Percentiles rank a stretch among this genome's conserved stretches.
phyloP scores from a whole-genome alignment of 1,139 yeast species.

The Hansenula sp. region DNA sequence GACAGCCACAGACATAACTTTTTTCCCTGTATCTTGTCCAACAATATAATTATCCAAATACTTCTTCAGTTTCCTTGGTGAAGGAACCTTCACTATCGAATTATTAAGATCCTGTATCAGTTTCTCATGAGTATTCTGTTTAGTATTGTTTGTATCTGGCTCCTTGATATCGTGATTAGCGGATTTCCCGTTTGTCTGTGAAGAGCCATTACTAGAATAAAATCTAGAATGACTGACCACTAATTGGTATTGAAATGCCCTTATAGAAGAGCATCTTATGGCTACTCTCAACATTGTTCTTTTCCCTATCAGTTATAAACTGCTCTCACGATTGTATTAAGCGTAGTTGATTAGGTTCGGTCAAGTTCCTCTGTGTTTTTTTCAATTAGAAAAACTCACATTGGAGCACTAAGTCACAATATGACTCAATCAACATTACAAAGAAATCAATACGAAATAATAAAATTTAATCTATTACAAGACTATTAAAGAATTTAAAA shows the following conservation, averaged over 20 bases:
- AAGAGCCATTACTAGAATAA: background rate
- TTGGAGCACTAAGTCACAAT: too few species aligned
- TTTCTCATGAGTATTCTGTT: conserved; percentile 2
- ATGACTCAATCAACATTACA: too few species aligned
- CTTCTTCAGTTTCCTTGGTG: conserved; percentile 38
- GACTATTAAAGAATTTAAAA: too few species aligned
- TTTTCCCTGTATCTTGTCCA: conserved; percentile 48
- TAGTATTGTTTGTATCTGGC: too few species aligned
- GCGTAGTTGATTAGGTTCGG: too few species aligned
- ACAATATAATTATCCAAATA: conserved; percentile 44
- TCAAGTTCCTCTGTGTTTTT: background rate
- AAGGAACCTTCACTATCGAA: conserved; percentile 29
- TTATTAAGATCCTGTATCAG: conserved; percentile 5
- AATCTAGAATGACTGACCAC: background rate
- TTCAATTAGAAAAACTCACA: too few species aligned
- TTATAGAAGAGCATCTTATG: background rate
- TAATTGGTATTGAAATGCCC: background rate
- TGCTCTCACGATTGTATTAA: too few species aligned
- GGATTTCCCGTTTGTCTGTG: too few species aligned
- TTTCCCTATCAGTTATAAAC: too few species aligned
- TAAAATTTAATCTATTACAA: too few species aligned
- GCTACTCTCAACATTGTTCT: background rate
- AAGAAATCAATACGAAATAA: too few species aligned
- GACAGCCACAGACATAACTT: conserved; percentile 51
- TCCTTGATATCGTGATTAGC: too few species aligned